phyloP scores from a whole-genome alignment of 257 asterid genomes.

The Ligustrum vulgare region DNA sequence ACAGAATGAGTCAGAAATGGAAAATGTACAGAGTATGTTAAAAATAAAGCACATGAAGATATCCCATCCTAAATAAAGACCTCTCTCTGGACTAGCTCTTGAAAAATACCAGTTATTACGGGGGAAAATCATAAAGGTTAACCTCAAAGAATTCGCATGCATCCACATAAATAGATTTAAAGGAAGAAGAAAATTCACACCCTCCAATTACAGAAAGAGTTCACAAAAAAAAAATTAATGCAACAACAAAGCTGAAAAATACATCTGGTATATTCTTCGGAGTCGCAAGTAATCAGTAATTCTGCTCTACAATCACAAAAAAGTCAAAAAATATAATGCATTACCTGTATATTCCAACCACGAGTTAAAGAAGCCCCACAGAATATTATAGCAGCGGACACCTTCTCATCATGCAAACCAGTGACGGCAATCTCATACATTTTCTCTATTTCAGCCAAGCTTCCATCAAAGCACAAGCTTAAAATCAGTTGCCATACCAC shows the following conservation, averaged over 20 bases:
- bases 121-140: not conserved
- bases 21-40: constrained; percentile 13
- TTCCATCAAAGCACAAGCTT: constrained; percentile 67
- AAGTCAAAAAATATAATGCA: constrained; percentile 6
- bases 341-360: constrained; percentile 99
- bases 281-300: not conserved
- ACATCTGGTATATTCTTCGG: constrained; percentile 1
- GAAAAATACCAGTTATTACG: not conserved
- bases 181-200: not conserved
- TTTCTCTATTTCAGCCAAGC: constrained; percentile 98
- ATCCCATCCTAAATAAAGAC: not conserved
- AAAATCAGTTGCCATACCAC: constrained; percentile 60
- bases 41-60: not conserved
- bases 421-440: constrained; percentile 82
- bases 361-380: constrained; percentile 95
- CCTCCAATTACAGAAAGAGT: constrained; percentile 10
- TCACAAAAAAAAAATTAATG: constrained; percentile 8
- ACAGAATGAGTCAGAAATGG: constrained; percentile 5
- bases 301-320: not conserved
- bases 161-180: not conserved
- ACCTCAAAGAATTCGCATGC: not conserved
- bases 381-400: constrained; percentile 84
- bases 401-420: constrained; percentile 90
- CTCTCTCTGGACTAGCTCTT: not conserved
- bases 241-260: constrained; percentile 6